Evolutionary conservation across 1,284 basidiomycete species (phyloP).

Genomic region (Sphagnurus paluster): DNA sequence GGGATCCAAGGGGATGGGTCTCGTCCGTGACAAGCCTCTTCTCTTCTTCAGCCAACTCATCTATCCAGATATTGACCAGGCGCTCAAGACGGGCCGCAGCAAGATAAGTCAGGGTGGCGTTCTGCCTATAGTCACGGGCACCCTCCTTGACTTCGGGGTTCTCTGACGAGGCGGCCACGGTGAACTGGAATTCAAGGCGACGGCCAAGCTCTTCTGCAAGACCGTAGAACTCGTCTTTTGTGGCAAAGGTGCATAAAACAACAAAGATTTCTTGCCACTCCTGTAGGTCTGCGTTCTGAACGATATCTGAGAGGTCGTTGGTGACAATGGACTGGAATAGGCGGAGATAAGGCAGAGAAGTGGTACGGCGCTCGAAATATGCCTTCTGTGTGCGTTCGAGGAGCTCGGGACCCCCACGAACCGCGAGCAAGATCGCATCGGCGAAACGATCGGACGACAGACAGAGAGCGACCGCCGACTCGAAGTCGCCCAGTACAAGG

Average conservation of each 20-base stretch:
- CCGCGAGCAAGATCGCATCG: slow-evolving; percentile 92
- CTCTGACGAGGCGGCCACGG: slow-evolving; percentile 52
- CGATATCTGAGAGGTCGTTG: slow-evolving; percentile 89
- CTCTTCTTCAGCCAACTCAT: slow-evolving; percentile 91
- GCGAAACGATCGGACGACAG: slow-evolving; percentile 89
- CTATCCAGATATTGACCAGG: slow-evolving; percentile 90
- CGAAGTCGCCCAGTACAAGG: slow-evolving; percentile 92
- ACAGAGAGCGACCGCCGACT: slow-evolving; percentile 90
- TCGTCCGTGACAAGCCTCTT: slow-evolving; percentile 47
- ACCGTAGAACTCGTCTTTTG: slow-evolving; percentile 79
- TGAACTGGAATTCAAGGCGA: slow-evolving; percentile 84
- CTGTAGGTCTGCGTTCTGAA: slow-evolving; percentile 91
- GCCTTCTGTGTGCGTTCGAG: slow-evolving; percentile 89
- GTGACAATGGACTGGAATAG: slow-evolving; percentile 96
- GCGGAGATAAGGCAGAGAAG: slow-evolving; percentile 84
- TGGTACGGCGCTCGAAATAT: slow-evolving; percentile 87
- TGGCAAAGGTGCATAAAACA: slow-evolving; percentile 94
- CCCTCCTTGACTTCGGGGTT: slow-evolving; percentile 41
- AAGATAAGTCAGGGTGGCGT: slow-evolving; percentile 91
- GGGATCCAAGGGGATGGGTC: slow-evolving; percentile 47
- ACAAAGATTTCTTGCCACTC: slow-evolving; percentile 99
- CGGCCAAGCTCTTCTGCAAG: slow-evolving; percentile 92
- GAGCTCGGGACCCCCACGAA: slow-evolving; percentile 89
- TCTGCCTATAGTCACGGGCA: slow-evolving; percentile 63
- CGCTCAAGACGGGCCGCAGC: slow-evolving; percentile 90